A percentile compares a stretch with the other conserved stretches of the same genome.
These are phyloP conservation scores for Tolypocladium endophyticum DNA, from an alignment of 2,329 filamentous ascomycete species.

Conservation along the genomic window DNA sequence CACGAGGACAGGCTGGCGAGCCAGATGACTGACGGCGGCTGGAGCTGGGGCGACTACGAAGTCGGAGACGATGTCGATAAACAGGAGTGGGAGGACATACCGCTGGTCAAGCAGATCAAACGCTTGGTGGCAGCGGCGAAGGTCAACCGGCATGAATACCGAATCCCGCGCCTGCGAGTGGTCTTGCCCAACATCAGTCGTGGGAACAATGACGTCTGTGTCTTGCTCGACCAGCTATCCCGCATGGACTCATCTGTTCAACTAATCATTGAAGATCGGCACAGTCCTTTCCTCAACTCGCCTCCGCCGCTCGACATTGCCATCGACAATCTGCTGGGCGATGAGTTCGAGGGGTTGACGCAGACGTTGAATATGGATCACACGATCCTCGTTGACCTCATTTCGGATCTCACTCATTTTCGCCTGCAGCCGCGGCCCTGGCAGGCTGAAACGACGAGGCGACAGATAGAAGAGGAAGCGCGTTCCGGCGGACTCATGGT, in stretches of 20 bases:
- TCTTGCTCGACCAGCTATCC: slow-evolving; percentile 20
- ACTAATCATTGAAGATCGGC: slow-evolving; percentile 20
- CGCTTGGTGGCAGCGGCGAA: slow-evolving; percentile 25
- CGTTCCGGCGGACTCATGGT: slow-evolving; percentile 20
- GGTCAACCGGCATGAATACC: slow-evolving; percentile 25
- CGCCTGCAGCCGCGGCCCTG: slow-evolving; percentile 20
- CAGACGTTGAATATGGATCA: slow-evolving; percentile 28
- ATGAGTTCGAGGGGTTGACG: slow-evolving; percentile 22
- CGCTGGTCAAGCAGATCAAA: slow-evolving; percentile 20
- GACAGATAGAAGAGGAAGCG: slow-evolving; percentile 25
- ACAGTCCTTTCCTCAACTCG: slow-evolving; percentile 13
- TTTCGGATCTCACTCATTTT: slow-evolving; percentile 28
- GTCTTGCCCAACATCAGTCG: slow-evolving; percentile 21
- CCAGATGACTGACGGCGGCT: slow-evolving; percentile 30
- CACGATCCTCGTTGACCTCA: slow-evolving; percentile 28
- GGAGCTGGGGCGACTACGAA: slow-evolving; percentile 27
- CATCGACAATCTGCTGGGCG: slow-evolving; percentile 18
- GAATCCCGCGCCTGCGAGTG: slow-evolving; percentile 22
- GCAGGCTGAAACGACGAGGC: slow-evolving; percentile 19
- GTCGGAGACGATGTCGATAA: slow-evolving; percentile 17
- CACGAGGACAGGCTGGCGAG: slow-evolving; percentile 21
- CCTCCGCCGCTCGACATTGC: slow-evolving; percentile 15
- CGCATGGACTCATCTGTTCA: slow-evolving; percentile 19
- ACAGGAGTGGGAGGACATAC: slow-evolving; percentile 23
- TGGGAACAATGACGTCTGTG: slow-evolving; percentile 16